phyloP scores from a whole-genome alignment of 768 basidiomycete species.

The Artomyces pyxidatus region DNA sequence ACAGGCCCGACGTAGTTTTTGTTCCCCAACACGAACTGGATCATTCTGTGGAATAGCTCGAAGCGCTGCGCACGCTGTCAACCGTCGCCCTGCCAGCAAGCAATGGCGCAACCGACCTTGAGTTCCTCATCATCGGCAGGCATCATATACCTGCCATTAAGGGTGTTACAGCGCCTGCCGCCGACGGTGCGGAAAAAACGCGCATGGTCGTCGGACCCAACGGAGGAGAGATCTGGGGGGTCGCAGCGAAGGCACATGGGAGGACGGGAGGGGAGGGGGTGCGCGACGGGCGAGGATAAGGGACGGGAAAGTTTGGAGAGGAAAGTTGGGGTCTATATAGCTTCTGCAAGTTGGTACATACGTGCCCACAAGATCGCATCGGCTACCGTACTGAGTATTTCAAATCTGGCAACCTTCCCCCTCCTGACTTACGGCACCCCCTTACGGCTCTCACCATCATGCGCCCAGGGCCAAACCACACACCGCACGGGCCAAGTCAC shows the following conservation, averaged over 20 bases:
- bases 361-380: slow-evolving; percentile 12
- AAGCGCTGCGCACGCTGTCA: slow-evolving; percentile 38
- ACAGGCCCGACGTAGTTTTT: slow-evolving; percentile 63
- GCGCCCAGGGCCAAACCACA: not conserved
- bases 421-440: not conserved
- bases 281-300: not conserved
- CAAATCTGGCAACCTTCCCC: slow-evolving; percentile 11
- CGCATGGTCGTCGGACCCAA: slow-evolving; percentile 32
- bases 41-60: slow-evolving; percentile 52
- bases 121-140: slow-evolving; percentile 63
- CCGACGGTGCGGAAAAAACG: slow-evolving; percentile 46
- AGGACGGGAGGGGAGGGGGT: slow-evolving; percentile 2
- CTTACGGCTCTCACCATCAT: not conserved
- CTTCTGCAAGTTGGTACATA: slow-evolving; percentile 7
- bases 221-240: slow-evolving; percentile 29
- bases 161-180: slow-evolving; percentile 45
- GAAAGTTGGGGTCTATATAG: slow-evolving; percentile 7
- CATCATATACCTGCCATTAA: slow-evolving; percentile 52
- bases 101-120: slow-evolving; percentile 22
- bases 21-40: slow-evolving; percentile 59
- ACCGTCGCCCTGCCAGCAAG: not conserved
- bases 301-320: not conserved
- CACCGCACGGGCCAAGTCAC: too few species aligned
- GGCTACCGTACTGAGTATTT: slow-evolving; percentile 5
- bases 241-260: slow-evolving; percentile 25